phyloP scores from a whole-genome alignment of 1,284 basidiomycete species.

The Fomes fomentarius region DNA sequence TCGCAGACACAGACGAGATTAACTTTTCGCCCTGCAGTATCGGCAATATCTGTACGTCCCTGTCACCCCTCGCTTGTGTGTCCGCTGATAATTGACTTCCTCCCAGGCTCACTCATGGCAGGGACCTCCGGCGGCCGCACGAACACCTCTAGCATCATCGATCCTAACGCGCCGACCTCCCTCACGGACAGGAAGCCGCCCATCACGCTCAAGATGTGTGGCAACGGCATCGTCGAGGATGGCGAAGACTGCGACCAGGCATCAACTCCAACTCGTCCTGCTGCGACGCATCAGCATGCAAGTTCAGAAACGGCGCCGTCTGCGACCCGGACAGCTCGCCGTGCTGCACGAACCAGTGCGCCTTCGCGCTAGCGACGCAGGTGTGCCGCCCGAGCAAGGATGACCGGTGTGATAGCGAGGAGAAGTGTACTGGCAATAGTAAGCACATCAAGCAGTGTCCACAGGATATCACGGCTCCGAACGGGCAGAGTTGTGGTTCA shows the following conservation, averaged over 20 bases:
- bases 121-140: no score
- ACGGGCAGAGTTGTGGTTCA: no score
- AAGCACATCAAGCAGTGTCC: conserved; percentile 80
- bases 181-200: conserved; percentile 48
- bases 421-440: conserved; percentile 81
- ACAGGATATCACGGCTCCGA: conserved; percentile 69
- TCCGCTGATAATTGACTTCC: no score
- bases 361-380: no score
- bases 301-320: conserved; percentile 70
- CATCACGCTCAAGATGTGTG: conserved; percentile 75
- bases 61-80: no score
- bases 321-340: conserved; percentile 82
- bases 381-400: no score
- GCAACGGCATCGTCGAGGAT: conserved; percentile 76
- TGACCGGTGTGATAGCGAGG: conserved; percentile 72
- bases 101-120: no score
- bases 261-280: no score
- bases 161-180: conserved; percentile 48
- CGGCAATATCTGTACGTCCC: no score
- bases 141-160: conserved; percentile 64
- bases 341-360: no score
- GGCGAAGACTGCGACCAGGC: conserved; percentile 91
- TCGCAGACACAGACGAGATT: conserved; percentile 66
- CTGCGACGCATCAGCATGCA: conserved; percentile 82
- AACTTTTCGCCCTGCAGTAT: no score